Percentiles rank a stretch among this genome's conserved stretches.
These are phyloP conservation scores for Chalciporus sphaerocephalus DNA, from an alignment of 768 basidiomycete genomes.

Conservation along the genomic window DNA sequence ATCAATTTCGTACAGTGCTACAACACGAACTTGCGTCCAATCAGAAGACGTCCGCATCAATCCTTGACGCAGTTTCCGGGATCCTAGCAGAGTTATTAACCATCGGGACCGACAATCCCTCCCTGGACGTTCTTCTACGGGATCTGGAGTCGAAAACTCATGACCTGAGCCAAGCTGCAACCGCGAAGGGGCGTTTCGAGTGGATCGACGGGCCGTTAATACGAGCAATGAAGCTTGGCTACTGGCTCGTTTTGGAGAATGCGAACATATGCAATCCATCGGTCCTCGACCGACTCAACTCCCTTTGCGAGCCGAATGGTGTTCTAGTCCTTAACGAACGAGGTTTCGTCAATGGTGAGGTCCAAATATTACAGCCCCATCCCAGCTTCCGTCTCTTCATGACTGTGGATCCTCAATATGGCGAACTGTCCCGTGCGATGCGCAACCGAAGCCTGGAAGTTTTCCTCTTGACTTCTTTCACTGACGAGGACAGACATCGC, in stretches of 20 bases:
- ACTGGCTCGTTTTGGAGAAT: slow-evolving; percentile 87
- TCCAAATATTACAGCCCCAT: slow-evolving; percentile 77
- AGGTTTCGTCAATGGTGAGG: slow-evolving; percentile 72
- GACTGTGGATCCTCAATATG: slow-evolving; percentile 85
- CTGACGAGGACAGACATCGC: slow-evolving; percentile 44
- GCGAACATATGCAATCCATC: slow-evolving; percentile 95
- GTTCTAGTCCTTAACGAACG: slow-evolving; percentile 82
- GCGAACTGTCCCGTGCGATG: slow-evolving; percentile 97
- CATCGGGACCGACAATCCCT: slow-evolving; percentile 8
- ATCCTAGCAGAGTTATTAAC: slow-evolving; percentile 29
- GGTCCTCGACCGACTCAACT: slow-evolving; percentile 93
- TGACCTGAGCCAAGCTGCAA: slow-evolving; percentile 19
- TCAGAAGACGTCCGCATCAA: slow-evolving; percentile 14
- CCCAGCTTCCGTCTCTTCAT: slow-evolving; percentile 90
- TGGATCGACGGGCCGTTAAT: slow-evolving; percentile 96
- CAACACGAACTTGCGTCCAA: slow-evolving; percentile 15
- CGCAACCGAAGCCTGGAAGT: slow-evolving; percentile 94
- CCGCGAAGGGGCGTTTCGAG: slow-evolving; percentile 61
- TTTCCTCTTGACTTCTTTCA: slow-evolving; percentile 38
- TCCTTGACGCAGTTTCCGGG: slow-evolving; percentile 23
- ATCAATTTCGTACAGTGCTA: slow-evolving; percentile 13
- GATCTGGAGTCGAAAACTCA: slow-evolving; percentile 21
- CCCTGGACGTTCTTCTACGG: slow-evolving; percentile 11
- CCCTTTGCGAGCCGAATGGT: slow-evolving; percentile 87
- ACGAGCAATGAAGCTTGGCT: slow-evolving; percentile 76